A percentile compares a stretch with the other conserved stretches of the same genome.
Evolutionary conservation across 2,329 filamentous ascomycete genomes (phyloP).

Genomic region (Neonectria punicea): DNA sequence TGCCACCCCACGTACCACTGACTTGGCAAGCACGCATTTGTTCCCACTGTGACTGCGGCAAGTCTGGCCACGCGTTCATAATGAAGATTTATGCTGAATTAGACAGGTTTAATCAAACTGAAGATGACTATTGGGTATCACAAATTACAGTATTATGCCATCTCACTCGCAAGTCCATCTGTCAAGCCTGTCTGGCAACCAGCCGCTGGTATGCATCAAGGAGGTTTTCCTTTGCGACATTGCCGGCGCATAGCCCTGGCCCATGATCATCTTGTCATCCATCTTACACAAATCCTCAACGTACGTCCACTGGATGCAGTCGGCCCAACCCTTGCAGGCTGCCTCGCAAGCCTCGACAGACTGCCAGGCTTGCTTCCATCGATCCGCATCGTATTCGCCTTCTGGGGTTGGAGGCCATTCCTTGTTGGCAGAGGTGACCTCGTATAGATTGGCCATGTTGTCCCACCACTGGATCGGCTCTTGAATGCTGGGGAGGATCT

Average conservation of each 20-base stretch:
- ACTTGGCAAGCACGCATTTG: too few relatives aligned
- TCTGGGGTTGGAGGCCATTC: conserved; percentile 23
- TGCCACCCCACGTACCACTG: too few relatives aligned
- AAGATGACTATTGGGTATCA: too few relatives aligned
- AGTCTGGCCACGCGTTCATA: too few relatives aligned
- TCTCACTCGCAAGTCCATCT: conserved; percentile 28
- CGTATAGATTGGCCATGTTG: conserved; percentile 33
- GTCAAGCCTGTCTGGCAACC: conserved; percentile 35
- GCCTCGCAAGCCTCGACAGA: conserved; percentile 36
- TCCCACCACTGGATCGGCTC: conserved; percentile 38
- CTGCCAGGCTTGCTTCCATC: conserved; percentile 37
- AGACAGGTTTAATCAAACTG: too few relatives aligned
- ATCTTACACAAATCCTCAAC: conserved; percentile 41
- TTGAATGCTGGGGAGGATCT: conserved; percentile 33
- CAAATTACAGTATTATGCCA: background rate
- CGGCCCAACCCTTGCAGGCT: conserved; percentile 33
- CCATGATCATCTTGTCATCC: conserved; percentile 39
- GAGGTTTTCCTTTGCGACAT: conserved; percentile 40
- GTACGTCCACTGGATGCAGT: conserved; percentile 37
- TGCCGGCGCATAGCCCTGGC: conserved; percentile 36
- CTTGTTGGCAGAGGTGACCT: conserved; percentile 37
- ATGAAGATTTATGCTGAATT: too few relatives aligned
- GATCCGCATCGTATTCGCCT: conserved; percentile 21
- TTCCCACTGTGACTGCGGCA: too few relatives aligned
- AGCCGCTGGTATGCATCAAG: conserved; percentile 39